Evolutionary conservation across 2,329 filamentous ascomycete genomes (phyloP).

Genomic region (Ascocoryne sarcoides): DNA sequence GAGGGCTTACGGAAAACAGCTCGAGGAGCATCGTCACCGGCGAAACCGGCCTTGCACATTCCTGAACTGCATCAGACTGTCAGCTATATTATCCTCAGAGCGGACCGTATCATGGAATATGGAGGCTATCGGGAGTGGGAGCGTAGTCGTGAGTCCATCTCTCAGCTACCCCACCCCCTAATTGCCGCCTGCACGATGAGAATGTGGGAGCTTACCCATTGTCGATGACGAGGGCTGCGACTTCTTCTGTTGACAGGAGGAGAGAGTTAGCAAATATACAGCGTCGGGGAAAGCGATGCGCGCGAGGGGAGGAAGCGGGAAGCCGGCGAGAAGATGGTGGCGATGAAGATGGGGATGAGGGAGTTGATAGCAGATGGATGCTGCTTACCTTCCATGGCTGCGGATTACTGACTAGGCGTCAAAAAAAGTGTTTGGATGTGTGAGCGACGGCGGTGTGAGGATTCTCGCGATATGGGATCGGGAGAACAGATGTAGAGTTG

Average conservation of each 20-base stretch:
- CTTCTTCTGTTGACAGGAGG: constrained; percentile 69
- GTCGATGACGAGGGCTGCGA: constrained; percentile 99
- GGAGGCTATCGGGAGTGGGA: constrained; percentile 6
- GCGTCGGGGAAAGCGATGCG: constrained; percentile 14
- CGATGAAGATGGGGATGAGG: not conserved
- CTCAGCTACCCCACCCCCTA: constrained; percentile 20
- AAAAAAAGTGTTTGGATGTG: constrained; percentile 24
- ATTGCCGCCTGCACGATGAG: constrained; percentile 15
- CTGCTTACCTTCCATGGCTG: constrained; percentile 34
- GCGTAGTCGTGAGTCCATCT: constrained; percentile 6
- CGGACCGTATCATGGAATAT: constrained; percentile 5
- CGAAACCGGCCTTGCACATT: constrained; percentile 99
- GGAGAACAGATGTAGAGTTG: constrained; percentile 16
- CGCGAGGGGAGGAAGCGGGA: too few relatives aligned
- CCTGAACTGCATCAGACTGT: constrained; percentile 64
- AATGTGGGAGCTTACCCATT: constrained; percentile 83
- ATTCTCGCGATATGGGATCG: constrained; percentile 23
- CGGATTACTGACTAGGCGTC: constrained; percentile 29
- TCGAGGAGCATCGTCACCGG: constrained; percentile 99
- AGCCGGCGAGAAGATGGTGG: too few relatives aligned
- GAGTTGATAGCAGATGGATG: constrained; percentile 6
- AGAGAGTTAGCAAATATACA: constrained; percentile 19
- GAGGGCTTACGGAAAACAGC: constrained; percentile 96
- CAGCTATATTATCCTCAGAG: constrained; percentile 14
- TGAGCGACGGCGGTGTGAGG: constrained; percentile 23